Conservation (phyloP, 2,329 filamentous ascomycete genomes). For the Orbilia brochopaga region DNA sequence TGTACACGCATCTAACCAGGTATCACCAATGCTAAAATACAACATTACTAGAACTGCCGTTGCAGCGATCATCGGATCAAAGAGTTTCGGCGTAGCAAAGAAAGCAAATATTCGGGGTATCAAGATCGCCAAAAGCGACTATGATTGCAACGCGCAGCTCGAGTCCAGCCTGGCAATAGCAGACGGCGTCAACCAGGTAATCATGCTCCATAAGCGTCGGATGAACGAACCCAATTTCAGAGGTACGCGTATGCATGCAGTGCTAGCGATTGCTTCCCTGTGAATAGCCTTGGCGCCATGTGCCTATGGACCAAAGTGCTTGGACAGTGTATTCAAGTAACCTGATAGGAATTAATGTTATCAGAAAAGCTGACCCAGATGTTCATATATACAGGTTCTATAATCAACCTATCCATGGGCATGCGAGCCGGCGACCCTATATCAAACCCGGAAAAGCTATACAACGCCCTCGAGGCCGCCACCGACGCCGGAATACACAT, state of each 20-base stretch:
- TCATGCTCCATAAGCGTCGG: slow-evolving; percentile 59
- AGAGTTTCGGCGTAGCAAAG: slow-evolving; percentile 61
- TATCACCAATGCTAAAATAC: too few species aligned
- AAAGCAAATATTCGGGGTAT: slow-evolving; percentile 60
- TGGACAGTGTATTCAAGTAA: too few species aligned
- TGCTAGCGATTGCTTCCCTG: too few species aligned
- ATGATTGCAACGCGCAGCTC: slow-evolving; percentile 30
- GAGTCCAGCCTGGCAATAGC: slow-evolving; percentile 60
- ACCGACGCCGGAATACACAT: slow-evolving; percentile 58
- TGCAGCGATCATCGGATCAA: slow-evolving; percentile 51
- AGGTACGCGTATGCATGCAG: too few species aligned
- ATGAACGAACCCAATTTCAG: slow-evolving; percentile 56
- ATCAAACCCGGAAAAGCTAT: slow-evolving; percentile 63
- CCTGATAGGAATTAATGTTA: too few species aligned
- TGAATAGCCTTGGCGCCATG: too few species aligned
- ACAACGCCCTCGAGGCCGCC: slow-evolving; percentile 55
- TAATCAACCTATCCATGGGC: slow-evolving; percentile 65
- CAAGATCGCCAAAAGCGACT: slow-evolving; percentile 59
- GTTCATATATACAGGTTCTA: slow-evolving; percentile 54
- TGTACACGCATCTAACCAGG: too few species aligned
- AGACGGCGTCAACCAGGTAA: slow-evolving; percentile 59
- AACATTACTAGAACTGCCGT: slow-evolving; percentile 57
- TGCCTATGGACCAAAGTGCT: too few species aligned
- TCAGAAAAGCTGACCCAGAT: neutral
- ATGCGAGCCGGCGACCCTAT: slow-evolving; percentile 60